Evolutionary conservation across 257 asterid species (phyloP), one percentile per base, ranked within the genome.

Genomic region (Petunia secreta): DNA sequence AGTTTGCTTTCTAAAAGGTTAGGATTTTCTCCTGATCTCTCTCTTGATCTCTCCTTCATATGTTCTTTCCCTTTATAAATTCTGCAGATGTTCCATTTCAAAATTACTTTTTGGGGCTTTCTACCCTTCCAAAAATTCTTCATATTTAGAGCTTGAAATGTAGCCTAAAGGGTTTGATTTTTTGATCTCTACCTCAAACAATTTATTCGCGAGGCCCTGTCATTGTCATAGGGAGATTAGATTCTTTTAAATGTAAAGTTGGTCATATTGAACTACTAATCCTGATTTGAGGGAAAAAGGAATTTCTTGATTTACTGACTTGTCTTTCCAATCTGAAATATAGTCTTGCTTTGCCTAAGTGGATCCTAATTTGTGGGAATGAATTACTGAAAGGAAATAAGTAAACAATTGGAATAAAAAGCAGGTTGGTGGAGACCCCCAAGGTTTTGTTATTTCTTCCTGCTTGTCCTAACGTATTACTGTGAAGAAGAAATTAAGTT

Each of bases 391-490:
- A 50, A 34, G 10, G 13, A 71, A 71, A 48, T 25, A 25, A 46
- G 2, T 25, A 50, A 44, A 9, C 59, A 5, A 69, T 46, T 69
- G 59, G 5, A 10, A 69, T 16, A 38, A 16, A 46, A 25, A 48
- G 59, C 43, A 25, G 11, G 43, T 69, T 38, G 38, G 41, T 1
- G 3, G 43, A 46, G 11, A 69, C 25, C 25, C 59, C 11, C 7
- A 5, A 46, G 46, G 43, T 69, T 9, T 46, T 11, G 25, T 69
- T 25, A 69, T 69, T 46, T 25, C 50, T 48, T 46, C 10, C 53
- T 44, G 55, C 55, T 39, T 69, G 43, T 69, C 77, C 43, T 69
- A 46, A 69, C 41, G 58, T 69, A 46, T 69, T 69, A 8, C 76
- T 69, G 10, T 46, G 2, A 9, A 1, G 41, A 69, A 16, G 58